A percentile compares a stretch with the other conserved stretches of the same genome.
phyloP scores from a whole-genome alignment of 495 filamentous ascomycete genomes.

The Aspergillus conjunctus region DNA sequence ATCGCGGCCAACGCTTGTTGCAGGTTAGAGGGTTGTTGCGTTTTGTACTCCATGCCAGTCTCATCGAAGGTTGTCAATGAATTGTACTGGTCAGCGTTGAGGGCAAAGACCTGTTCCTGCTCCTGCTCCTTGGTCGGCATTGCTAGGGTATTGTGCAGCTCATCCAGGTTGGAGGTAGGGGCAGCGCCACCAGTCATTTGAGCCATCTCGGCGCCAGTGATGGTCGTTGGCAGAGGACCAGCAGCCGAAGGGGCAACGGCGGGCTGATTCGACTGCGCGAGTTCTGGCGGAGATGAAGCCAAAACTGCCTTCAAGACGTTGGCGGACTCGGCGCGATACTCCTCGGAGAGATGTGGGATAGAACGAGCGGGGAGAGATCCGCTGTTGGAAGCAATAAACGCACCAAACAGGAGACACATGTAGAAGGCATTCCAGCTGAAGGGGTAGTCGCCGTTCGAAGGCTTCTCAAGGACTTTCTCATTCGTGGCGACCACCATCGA shows the following conservation, averaged over 20 bases:
- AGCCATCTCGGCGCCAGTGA: conserved; percentile 46
- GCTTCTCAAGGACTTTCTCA: conserved; percentile 65
- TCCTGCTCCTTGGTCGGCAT: conserved; percentile 82
- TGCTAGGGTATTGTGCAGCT: conserved; percentile 71
- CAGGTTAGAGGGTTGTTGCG: conserved; percentile 60
- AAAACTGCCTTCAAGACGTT: conserved; percentile 87
- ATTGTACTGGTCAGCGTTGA: conserved; percentile 89
- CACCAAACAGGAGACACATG: conserved; percentile 92
- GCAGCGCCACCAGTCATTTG: conserved; percentile 53
- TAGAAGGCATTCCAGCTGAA: conserved; percentile 62
- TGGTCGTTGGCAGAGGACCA: conserved; percentile 50
- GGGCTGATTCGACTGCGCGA: conserved; percentile 37
- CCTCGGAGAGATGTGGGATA: conserved; percentile 86
- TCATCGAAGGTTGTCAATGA: conserved; percentile 66
- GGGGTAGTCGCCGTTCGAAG: conserved; percentile 61
- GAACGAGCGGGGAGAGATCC: conserved; percentile 56
- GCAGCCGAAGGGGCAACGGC: conserved; percentile 46
- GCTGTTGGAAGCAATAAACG: conserved; percentile 90
- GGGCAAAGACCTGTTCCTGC: conserved; percentile 83
- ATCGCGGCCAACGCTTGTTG: conserved; percentile 82
- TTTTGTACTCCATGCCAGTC: conserved; percentile 45
- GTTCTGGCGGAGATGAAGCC: conserved; percentile 56
- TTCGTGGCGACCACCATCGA: conserved; percentile 31
- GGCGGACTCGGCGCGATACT: conserved; percentile 89
- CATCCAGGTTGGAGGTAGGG: conserved; percentile 68